Conservation (phyloP, 768 basidiomycete genomes). For the Rhodotorula graminis region DNA sequence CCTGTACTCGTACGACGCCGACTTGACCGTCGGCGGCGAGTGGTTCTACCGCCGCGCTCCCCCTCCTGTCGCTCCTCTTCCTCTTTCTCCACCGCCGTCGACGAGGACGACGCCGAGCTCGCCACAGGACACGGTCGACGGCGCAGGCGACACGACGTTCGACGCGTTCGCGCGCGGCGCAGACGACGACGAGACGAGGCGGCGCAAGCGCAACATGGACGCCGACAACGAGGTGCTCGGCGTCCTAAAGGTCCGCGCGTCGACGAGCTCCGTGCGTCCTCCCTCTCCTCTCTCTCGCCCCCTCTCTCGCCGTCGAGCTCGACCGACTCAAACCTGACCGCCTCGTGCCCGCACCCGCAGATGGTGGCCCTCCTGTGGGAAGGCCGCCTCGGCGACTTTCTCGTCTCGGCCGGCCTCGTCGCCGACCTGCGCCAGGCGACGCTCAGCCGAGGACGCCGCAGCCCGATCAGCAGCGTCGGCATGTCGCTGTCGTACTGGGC, state of each 20-base stretch:
- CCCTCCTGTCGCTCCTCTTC: too few relatives aligned
- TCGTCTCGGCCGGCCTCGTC: slow-evolving; percentile 84
- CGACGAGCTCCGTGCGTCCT: slow-evolving; percentile 73
- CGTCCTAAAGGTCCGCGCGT: slow-evolving; percentile 82
- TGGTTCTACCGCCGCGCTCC: slow-evolving; percentile 57
- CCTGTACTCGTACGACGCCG: slow-evolving; percentile 92
- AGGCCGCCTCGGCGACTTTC: slow-evolving; percentile 78
- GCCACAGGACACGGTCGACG: not conserved
- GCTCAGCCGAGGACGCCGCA: slow-evolving; percentile 15
- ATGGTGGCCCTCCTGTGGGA: slow-evolving; percentile 90
- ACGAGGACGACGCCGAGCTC: not conserved
- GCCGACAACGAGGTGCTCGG: slow-evolving; percentile 58
- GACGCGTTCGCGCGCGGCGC: slow-evolving; percentile 36
- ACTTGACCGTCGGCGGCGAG: slow-evolving; percentile 90
- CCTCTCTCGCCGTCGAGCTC: not conserved
- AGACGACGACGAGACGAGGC: slow-evolving; percentile 1
- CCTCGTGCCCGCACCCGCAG: slow-evolving; percentile 48
- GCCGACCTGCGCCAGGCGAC: slow-evolving; percentile 60
- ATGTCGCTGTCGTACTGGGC: slow-evolving; percentile 31
- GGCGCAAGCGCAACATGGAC: slow-evolving; percentile 14
- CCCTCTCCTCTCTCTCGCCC: not conserved
- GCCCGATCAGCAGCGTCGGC: slow-evolving; percentile 34
- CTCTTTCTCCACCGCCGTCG: too few relatives aligned
- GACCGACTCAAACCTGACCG: too few relatives aligned
- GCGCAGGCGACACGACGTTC: slow-evolving; percentile 4